A percentile compares a stretch with the other conserved stretches of the same genome.
Evolutionary conservation across 2,329 filamentous ascomycete species (phyloP).

Genomic region (Neopestalotiopsis clavispora): DNA sequence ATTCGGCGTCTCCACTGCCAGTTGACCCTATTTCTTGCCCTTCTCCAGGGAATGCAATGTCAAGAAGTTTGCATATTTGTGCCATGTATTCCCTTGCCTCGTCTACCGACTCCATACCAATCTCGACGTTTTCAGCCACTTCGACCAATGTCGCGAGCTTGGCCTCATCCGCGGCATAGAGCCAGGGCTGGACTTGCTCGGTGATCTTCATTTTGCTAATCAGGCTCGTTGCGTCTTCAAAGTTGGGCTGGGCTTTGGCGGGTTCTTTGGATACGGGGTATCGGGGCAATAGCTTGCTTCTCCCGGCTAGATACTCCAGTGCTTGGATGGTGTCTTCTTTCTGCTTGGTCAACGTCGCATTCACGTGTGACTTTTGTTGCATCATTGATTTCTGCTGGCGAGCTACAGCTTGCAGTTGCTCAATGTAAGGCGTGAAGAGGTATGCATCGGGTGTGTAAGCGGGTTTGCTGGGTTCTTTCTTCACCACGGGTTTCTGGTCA

Average conservation of each 20-base stretch:
- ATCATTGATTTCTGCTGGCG: slow-evolving; percentile 62
- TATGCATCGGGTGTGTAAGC: slow-evolving; percentile 36
- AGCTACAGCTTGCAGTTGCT: slow-evolving; percentile 56
- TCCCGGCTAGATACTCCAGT: slow-evolving; percentile 61
- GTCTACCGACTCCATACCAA: slow-evolving; percentile 61
- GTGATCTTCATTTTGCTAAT: slow-evolving; percentile 38
- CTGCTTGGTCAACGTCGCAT: slow-evolving; percentile 53
- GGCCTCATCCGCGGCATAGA: slow-evolving; percentile 63
- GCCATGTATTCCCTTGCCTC: slow-evolving; percentile 53
- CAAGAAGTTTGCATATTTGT: slow-evolving; percentile 54
- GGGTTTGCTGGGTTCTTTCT: not conserved
- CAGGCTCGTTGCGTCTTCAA: slow-evolving; percentile 49
- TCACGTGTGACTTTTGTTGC: slow-evolving; percentile 63
- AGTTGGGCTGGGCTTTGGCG: slow-evolving; percentile 41
- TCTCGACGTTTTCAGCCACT: slow-evolving; percentile 64
- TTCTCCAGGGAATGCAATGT: slow-evolving; percentile 18
- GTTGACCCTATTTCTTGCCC: slow-evolving; percentile 30
- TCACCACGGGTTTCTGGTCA: not conserved
- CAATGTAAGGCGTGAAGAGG: slow-evolving; percentile 62
- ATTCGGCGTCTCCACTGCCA: slow-evolving; percentile 46
- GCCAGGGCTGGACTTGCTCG: slow-evolving; percentile 58
- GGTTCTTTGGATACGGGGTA: slow-evolving; percentile 48
- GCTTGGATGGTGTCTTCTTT: slow-evolving; percentile 54
- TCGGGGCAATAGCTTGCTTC: slow-evolving; percentile 64
- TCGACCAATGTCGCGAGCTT: slow-evolving; percentile 63